A percentile compares a stretch with the other conserved stretches of the same genome.
Evolutionary conservation across 495 filamentous ascomycete species (phyloP).

Genomic region (Clohesyomyces aquaticus): DNA sequence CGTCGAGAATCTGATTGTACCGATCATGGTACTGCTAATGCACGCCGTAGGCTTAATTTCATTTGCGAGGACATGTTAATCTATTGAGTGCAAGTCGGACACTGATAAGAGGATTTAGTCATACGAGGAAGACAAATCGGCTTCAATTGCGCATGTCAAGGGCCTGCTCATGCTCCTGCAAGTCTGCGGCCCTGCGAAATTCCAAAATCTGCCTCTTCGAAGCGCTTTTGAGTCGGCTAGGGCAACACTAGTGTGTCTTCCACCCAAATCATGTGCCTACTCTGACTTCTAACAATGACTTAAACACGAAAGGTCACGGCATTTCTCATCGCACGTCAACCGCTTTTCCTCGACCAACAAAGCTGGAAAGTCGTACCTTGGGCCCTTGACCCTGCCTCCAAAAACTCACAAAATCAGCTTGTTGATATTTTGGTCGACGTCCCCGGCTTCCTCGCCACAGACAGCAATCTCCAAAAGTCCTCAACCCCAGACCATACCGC

Average conservation of each 20-base stretch:
- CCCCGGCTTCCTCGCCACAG: slow-evolving; percentile 25
- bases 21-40: slow-evolving; percentile 28
- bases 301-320: not conserved
- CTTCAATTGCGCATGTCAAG: slow-evolving; percentile 18
- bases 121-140: slow-evolving; percentile 21
- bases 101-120: slow-evolving; percentile 6
- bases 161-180: slow-evolving; percentile 22
- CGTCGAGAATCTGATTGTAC: slow-evolving; percentile 18
- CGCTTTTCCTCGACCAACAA: slow-evolving; percentile 15
- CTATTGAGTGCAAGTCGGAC: not conserved
- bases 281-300: not conserved
- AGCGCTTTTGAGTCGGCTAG: slow-evolving; percentile 29
- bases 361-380: slow-evolving; percentile 26
- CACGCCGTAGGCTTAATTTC: slow-evolving; percentile 19
- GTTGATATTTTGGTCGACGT: slow-evolving; percentile 25
- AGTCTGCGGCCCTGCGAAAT: slow-evolving; percentile 15
- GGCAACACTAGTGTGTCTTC: slow-evolving; percentile 16
- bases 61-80: no score
- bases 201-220: slow-evolving; percentile 17
- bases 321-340: slow-evolving; percentile 19
- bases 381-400: slow-evolving; percentile 14
- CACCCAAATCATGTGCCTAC: not conserved
- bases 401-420: slow-evolving; percentile 28
- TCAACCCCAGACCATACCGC: not conserved
- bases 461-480: slow-evolving; percentile 3